phyloP scores from a whole-genome alignment of 2,329 filamentous ascomycete genomes.

The Monosporascus sp. region DNA sequence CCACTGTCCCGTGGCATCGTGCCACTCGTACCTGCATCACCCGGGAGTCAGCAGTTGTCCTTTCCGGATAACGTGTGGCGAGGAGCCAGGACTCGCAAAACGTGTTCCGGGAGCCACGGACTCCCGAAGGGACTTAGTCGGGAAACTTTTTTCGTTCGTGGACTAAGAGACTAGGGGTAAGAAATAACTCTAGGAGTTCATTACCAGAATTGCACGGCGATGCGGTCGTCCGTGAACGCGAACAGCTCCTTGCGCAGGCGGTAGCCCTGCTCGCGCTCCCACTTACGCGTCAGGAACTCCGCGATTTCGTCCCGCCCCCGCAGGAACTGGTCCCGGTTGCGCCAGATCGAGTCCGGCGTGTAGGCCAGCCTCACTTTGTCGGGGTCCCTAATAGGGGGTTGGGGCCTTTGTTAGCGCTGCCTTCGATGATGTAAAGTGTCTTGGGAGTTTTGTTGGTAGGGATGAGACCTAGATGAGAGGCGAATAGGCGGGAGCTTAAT shows the following conservation, averaged over 20 bases:
- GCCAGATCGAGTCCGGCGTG: constrained; percentile 72
- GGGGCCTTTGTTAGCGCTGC: background rate
- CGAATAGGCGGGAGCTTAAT: no score
- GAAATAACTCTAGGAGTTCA: no score
- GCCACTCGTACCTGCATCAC: constrained; percentile 59
- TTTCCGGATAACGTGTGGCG: no score
- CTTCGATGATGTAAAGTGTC: no score
- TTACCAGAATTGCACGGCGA: constrained; percentile 78
- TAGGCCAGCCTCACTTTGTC: constrained; percentile 65
- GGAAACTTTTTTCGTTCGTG: no score
- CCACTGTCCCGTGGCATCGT: constrained; percentile 68
- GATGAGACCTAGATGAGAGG: no score
- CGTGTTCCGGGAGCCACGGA: no score
- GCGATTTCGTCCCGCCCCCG: constrained; percentile 63
- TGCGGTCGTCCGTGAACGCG: constrained; percentile 64
- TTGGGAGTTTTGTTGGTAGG: no score
- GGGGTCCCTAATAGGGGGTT: constrained; percentile 49
- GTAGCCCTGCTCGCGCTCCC: constrained; percentile 68
- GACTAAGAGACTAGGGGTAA: no score
- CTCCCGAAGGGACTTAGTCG: no score
- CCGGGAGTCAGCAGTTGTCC: no score
- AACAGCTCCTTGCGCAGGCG: constrained; percentile 79
- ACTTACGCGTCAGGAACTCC: constrained; percentile 66
- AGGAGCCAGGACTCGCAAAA: no score
- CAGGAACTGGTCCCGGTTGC: constrained; percentile 70